Evolutionary conservation across 352 stramenopile species (phyloP).

Genomic region (Plasmopara viticola): DNA sequence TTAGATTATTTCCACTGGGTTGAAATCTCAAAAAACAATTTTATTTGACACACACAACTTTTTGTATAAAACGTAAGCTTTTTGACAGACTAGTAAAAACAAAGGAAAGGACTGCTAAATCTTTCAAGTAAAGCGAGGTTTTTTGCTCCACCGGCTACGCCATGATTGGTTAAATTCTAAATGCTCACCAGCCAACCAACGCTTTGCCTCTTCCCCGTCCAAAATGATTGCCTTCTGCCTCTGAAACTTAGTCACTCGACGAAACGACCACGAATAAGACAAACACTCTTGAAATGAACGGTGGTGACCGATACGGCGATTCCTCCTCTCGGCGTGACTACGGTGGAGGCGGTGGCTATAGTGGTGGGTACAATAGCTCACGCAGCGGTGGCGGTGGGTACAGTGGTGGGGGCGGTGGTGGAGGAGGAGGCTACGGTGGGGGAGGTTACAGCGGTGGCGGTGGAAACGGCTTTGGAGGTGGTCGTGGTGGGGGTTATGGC

Average conservation of each 20-base stretch:
- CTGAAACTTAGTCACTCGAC: slow-evolving; percentile 16
- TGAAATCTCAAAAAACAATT: too few species aligned
- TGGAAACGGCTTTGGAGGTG: slow-evolving; percentile 17
- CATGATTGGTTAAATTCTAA: slow-evolving; percentile 20
- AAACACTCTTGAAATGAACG: slow-evolving; percentile 10
- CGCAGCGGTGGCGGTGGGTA: slow-evolving; percentile 15
- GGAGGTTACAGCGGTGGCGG: slow-evolving; percentile 29
- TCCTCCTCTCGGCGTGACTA: slow-evolving; percentile 68
- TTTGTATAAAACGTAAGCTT: too few species aligned
- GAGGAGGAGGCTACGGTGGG: slow-evolving; percentile 18
- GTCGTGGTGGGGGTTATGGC: slow-evolving; percentile 29
- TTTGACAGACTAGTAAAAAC: too few species aligned
- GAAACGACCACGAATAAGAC: slow-evolving; percentile 19
- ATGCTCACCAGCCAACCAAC: slow-evolving; percentile 26
- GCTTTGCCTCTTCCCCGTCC: slow-evolving; percentile 12
- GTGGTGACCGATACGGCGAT: slow-evolving; percentile 61
- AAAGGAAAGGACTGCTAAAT: too few species aligned
- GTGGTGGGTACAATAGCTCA: slow-evolving; percentile 10
- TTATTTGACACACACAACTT: too few species aligned
- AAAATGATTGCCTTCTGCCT: slow-evolving; percentile 25
- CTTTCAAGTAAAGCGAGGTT: too few species aligned
- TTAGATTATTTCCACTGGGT: too few species aligned
- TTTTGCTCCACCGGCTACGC: too few species aligned
- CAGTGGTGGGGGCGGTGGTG: slow-evolving; percentile 7
- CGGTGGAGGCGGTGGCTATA: slow-evolving; percentile 18